These are phyloP conservation scores for Piloderma croceum DNA, from an alignment of 768 basidiomycete species.

Conservation along the genomic window DNA sequence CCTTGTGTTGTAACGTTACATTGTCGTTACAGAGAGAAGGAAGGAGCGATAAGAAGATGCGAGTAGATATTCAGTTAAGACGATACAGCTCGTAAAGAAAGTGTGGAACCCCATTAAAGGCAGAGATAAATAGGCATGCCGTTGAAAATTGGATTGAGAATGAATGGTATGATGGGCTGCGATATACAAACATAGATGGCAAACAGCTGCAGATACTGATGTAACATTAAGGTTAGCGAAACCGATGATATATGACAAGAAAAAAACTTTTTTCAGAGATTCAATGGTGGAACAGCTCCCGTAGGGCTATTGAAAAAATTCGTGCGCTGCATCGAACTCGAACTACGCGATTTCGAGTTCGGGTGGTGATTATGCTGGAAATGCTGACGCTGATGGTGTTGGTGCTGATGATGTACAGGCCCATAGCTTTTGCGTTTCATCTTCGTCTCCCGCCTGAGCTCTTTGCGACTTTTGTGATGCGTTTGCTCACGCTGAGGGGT, in stretches of 20 bases:
- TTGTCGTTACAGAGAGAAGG: too few species aligned
- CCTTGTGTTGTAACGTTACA: too few species aligned
- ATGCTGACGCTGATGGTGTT: constrained; percentile 37
- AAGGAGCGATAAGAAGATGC: too few species aligned
- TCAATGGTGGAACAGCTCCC: constrained; percentile 1
- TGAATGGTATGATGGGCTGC: too few species aligned
- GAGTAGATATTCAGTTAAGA: too few species aligned
- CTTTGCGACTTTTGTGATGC: constrained; percentile 53
- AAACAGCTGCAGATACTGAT: too few species aligned
- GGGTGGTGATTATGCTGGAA: constrained; percentile 58
- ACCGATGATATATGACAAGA: background rate
- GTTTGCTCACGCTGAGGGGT: constrained; percentile 35
- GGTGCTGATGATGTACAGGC: constrained; percentile 25
- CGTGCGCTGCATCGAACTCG: constrained; percentile 48
- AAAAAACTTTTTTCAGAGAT: background rate
- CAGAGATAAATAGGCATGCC: too few species aligned
- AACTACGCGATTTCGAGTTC: constrained; percentile 55
- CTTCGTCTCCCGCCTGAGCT: constrained; percentile 63
- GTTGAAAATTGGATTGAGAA: too few species aligned
- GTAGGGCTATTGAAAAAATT: constrained; percentile 27
- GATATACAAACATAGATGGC: too few species aligned
- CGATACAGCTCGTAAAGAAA: too few species aligned
- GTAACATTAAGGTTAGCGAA: background rate
- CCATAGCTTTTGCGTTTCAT: constrained; percentile 55
- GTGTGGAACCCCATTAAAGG: too few species aligned